A percentile compares a stretch with the other conserved stretches of the same genome.
Conservation (phyloP, 2,329 filamentous ascomycete genomes). For the Arthroderma sp. region DNA sequence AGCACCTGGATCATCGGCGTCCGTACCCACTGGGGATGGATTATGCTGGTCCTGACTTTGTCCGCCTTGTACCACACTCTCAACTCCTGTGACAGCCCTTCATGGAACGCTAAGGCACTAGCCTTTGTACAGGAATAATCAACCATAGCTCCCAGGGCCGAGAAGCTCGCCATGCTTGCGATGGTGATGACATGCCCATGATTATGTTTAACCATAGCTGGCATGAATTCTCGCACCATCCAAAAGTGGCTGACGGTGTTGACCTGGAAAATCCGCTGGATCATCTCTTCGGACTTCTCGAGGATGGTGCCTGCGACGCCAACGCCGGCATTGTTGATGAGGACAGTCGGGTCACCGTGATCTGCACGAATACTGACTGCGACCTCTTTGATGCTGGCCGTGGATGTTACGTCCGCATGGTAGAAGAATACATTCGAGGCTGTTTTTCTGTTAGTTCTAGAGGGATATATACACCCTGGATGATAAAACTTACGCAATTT, state of each 20-base stretch:
- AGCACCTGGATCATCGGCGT: slow-evolving; percentile 49
- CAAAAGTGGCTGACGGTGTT: slow-evolving; percentile 57
- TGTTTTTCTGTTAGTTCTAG: slow-evolving; percentile 26
- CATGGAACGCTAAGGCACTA: slow-evolving; percentile 53
- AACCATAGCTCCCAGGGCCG: slow-evolving; percentile 48
- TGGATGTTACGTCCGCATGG: slow-evolving; percentile 55
- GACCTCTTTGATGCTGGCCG: slow-evolving; percentile 38
- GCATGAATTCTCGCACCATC: slow-evolving; percentile 54
- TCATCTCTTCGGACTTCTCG: slow-evolving; percentile 41
- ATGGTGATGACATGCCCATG: slow-evolving; percentile 64
- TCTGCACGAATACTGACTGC: slow-evolving; percentile 39
- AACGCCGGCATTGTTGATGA: slow-evolving; percentile 61
- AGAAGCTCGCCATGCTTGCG: slow-evolving; percentile 49
- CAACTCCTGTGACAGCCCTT: slow-evolving; percentile 48
- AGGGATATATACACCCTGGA: slow-evolving; percentile 36
- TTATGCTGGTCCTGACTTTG: slow-evolving; percentile 50
- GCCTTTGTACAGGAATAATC: slow-evolving; percentile 58
- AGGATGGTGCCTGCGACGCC: slow-evolving; percentile 49
- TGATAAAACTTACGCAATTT: slow-evolving; percentile 15
- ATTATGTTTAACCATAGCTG: slow-evolving; percentile 47
- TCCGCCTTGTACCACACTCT: slow-evolving; percentile 47
- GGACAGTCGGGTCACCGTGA: slow-evolving; percentile 49
- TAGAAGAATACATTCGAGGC: slow-evolving; percentile 47
- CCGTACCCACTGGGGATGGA: slow-evolving; percentile 50
- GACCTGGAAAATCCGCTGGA: slow-evolving; percentile 57